These are phyloP conservation scores for Lactarius evosmus DNA, from an alignment of 768 basidiomycete genomes.

Conservation along the genomic window DNA sequence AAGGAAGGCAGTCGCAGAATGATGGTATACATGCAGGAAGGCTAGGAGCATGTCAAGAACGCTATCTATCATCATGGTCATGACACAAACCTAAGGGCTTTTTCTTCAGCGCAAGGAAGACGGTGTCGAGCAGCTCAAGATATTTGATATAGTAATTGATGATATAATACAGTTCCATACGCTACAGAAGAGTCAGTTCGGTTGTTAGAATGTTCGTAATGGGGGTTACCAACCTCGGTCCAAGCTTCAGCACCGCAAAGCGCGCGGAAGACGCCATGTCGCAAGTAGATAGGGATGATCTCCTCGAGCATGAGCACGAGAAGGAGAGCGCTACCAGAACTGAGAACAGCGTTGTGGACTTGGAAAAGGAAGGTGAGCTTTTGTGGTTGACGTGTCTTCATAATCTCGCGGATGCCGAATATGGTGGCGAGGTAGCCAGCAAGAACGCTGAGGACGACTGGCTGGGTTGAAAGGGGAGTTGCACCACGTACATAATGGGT, in stretches of 20 bases:
- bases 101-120: conserved; percentile 97
- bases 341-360: conserved; percentile 86
- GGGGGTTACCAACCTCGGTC: conserved; percentile 67
- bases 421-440: conserved; percentile 82
- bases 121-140: conserved; percentile 91
- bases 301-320: conserved; percentile 91
- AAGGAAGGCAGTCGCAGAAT: conserved; percentile 93
- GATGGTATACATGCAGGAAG: conserved; percentile 98
- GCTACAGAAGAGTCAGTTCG: conserved; percentile 42
- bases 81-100: conserved; percentile 82
- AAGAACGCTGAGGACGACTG: conserved; percentile 67
- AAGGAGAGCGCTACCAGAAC: conserved; percentile 77
- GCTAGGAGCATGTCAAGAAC: conserved; percentile 44
- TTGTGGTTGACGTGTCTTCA: conserved; percentile 71
- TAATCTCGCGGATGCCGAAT: conserved; percentile 78
- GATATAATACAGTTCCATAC: conserved; percentile 95
- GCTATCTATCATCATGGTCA: not conserved
- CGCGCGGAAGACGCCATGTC: conserved; percentile 66
- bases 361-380: conserved; percentile 85
- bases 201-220: conserved; percentile 3
- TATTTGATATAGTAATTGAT: conserved; percentile 99
- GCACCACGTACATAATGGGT: conserved; percentile 65
- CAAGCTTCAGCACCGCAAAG: conserved; percentile 78
- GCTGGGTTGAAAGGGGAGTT: conserved; percentile 76
- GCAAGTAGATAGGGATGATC: conserved; percentile 74